Conservation (phyloP, 1,284 basidiomycete genomes). For the Ganoderma sinense region DNA sequence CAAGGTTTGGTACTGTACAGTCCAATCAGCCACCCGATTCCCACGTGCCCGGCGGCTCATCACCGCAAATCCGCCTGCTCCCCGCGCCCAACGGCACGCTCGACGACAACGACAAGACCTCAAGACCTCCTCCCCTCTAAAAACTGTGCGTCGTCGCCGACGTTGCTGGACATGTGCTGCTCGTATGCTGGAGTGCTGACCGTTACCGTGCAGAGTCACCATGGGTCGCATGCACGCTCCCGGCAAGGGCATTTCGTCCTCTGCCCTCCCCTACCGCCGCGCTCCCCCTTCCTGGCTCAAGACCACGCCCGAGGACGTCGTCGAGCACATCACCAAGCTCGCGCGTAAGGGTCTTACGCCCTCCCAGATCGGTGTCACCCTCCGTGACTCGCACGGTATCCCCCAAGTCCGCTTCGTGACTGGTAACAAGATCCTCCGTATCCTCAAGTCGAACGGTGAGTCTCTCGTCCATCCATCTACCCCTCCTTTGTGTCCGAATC, state of each 20-base stretch:
- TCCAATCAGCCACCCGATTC: constrained; percentile 42
- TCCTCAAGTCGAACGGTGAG: constrained; percentile 94
- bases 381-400: constrained; percentile 98
- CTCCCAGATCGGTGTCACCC: constrained; percentile 97
- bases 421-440: constrained; percentile 99
- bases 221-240: constrained; percentile 98
- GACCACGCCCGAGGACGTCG: constrained; percentile 94
- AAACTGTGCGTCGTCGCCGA: constrained; percentile 43
- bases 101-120: constrained; percentile 54
- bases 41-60: constrained; percentile 42
- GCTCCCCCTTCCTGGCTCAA: constrained; percentile 97
- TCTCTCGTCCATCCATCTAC: constrained; percentile 20
- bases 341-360: constrained; percentile 98
- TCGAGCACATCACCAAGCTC: constrained; percentile 97
- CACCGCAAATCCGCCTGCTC: constrained; percentile 30
- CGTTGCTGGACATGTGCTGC: not conserved
- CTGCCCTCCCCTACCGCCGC: constrained; percentile 97
- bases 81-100: constrained; percentile 43
- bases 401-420: constrained; percentile 98
- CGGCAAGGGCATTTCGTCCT: constrained; percentile 98
- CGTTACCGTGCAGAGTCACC: constrained; percentile 44
- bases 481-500: too few relatives aligned
- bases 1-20: constrained; percentile 57
- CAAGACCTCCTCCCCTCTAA: constrained; percentile 45
- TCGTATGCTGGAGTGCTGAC: constrained; percentile 26